Conservation (phyloP, 108 stramenopile genomes). For the Skeletonema menzelii region DNA sequence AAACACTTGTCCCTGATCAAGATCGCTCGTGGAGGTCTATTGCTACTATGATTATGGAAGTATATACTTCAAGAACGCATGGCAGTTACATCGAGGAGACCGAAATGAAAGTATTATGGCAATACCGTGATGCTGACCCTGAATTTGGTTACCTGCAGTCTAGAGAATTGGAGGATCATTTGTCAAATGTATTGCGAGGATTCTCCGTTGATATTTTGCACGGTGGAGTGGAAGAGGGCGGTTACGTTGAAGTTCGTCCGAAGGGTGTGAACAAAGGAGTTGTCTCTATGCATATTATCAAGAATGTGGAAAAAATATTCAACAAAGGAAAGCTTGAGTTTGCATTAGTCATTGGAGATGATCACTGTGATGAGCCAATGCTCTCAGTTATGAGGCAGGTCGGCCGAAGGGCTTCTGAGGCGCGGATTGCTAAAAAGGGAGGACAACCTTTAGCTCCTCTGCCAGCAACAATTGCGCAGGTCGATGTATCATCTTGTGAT, state of each 20-base stretch:
- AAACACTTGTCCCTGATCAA: slow-evolving; percentile 87
- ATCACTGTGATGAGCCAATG: slow-evolving; percentile 96
- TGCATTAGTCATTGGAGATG: slow-evolving; percentile 89
- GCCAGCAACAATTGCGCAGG: slow-evolving; percentile 70
- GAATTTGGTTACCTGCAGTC: slow-evolving; percentile 98
- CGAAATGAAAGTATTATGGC: slow-evolving; percentile 95
- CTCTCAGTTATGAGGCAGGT: slow-evolving; percentile 88
- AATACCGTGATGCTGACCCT: slow-evolving; percentile 96
- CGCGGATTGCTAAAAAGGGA: slow-evolving; percentile 49
- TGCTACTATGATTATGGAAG: slow-evolving; percentile 91
- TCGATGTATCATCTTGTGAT: slow-evolving; percentile 78
- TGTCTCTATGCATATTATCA: slow-evolving; percentile 80
- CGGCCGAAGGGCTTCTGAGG: slow-evolving; percentile 58
- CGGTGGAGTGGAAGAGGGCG: slow-evolving; percentile 85
- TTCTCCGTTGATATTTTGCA: slow-evolving; percentile 95
- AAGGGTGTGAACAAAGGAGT: slow-evolving; percentile 89
- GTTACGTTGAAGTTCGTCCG: slow-evolving; percentile 88
- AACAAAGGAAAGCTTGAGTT: slow-evolving; percentile 74
- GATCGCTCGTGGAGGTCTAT: slow-evolving; percentile 86
- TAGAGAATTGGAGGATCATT: slow-evolving; percentile 94
- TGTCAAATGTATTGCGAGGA: slow-evolving; percentile 85
- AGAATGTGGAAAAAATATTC: slow-evolving; percentile 55
- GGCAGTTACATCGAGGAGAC: slow-evolving; percentile 91
- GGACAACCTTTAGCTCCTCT: slow-evolving; percentile 63
- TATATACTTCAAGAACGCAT: slow-evolving; percentile 92